Base-by-base conservation (phyloP, 2,329 filamentous ascomycete species). In the Paecilomyces formosus region DNA sequence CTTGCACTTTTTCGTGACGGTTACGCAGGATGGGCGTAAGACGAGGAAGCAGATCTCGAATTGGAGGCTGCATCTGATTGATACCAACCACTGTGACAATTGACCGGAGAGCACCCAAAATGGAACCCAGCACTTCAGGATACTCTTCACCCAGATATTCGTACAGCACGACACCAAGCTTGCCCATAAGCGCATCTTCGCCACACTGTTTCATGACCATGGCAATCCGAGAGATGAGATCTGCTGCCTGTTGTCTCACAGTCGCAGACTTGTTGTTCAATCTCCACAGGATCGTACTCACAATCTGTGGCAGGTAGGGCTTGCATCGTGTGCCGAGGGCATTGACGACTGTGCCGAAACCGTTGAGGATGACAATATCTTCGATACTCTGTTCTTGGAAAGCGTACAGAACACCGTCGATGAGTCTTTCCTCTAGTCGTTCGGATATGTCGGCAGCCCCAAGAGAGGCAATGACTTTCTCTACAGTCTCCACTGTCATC, bases 121-220 rank as follows among this genome's bases (percentile, higher is more conserved):
- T 99, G 2, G 93, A 97, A 60, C 94, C 94, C 11, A 99, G 84
- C 24, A 99, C 94, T 75, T 99, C 94, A 1, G 94, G 94, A 69
- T 99, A 99, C 74, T 99, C 94, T 78, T 99, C 94, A 74, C 94
- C 94, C 0, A 99, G 85, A 71, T 97, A 97, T 77, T 99, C 94
- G 79, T 99, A 99, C 22, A 99, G 83, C 11, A 97, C 92, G 58
- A 96, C 83, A 66, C 93, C 91, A 35, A 99, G 86, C 76, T 97
- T 97, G 67, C 92, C 92, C 87, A 99, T 94, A 56, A 97, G 82
- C 1, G 89, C 89, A 74, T 99, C 94, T 74, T 99, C 93, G 55
- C 92, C 92, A 71, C 94, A 99, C 76, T 97, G 92, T 78, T 95
- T 95, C 92, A 99, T 97, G 55, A 97, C 93, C 82, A 97, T 93